A percentile compares a stretch with the other conserved stretches of the same genome.
phyloP scores from a whole-genome alignment of 2,329 filamentous ascomycete species.

The Dactylellina parvicollis region DNA sequence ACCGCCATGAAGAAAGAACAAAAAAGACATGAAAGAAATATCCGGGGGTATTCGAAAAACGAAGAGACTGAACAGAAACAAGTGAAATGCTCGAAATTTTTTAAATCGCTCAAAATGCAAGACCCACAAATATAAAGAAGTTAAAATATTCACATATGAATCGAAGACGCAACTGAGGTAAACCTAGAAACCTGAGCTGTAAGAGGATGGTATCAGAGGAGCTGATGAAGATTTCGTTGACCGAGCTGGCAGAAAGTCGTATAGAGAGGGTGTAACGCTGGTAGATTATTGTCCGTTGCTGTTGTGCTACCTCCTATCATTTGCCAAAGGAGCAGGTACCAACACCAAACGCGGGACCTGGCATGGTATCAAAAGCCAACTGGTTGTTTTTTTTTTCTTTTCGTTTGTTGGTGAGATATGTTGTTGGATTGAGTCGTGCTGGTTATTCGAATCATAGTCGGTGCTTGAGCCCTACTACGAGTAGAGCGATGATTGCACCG shows the following conservation, averaged over 20 bases:
- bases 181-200: slow-evolving; percentile 21
- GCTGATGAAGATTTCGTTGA: slow-evolving; percentile 17
- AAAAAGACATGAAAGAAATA: slow-evolving; percentile 17
- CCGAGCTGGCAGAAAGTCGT: not conserved
- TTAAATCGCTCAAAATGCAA: slow-evolving; percentile 48
- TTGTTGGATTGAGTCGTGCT: slow-evolving; percentile 14
- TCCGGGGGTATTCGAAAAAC: slow-evolving; percentile 32
- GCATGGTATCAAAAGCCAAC: slow-evolving; percentile 19
- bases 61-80: slow-evolving; percentile 28
- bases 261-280: slow-evolving; percentile 25
- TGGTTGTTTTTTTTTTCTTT: no score
- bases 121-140: slow-evolving; percentile 28
- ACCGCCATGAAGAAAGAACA: slow-evolving; percentile 38
- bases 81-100: slow-evolving; percentile 34
- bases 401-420: slow-evolving; percentile 15
- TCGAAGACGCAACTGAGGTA: slow-evolving; percentile 31
- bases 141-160: slow-evolving; percentile 50
- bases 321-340: slow-evolving; percentile 5
- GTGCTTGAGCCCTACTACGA: slow-evolving; percentile 51
- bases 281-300: slow-evolving; percentile 14
- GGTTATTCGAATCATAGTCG: slow-evolving; percentile 17
- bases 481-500: slow-evolving; percentile 55
- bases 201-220: slow-evolving; percentile 3
- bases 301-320: slow-evolving; percentile 48
- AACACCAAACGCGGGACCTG: slow-evolving; percentile 44